phyloP scores from a whole-genome alignment of 257 asterid species.

The Solanum chaucha region DNA sequence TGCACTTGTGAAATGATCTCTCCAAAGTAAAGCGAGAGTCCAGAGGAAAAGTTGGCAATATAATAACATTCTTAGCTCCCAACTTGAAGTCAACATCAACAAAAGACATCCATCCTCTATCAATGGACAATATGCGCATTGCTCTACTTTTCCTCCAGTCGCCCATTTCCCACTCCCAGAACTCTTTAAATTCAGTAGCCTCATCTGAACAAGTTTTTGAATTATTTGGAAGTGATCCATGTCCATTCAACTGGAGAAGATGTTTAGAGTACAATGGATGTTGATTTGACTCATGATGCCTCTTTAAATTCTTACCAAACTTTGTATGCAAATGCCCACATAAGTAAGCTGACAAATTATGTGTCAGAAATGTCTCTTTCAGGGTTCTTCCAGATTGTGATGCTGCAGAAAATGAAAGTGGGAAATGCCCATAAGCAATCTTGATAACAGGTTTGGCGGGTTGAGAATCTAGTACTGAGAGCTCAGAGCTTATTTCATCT shows the following conservation, averaged over 20 bases:
- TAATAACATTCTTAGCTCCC: conserved; percentile 51
- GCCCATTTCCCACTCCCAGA: conserved; percentile 99
- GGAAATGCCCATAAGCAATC: conserved; percentile 84
- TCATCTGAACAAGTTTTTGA: conserved; percentile 22
- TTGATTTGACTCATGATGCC: conserved; percentile 45
- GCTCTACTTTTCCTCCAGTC: conserved; percentile 82
- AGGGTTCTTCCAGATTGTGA: conserved; percentile 68
- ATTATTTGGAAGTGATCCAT: conserved; percentile 16
- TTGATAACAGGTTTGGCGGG: conserved; percentile 41
- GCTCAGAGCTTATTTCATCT: conserved; percentile 49
- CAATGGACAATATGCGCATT: conserved; percentile 84
- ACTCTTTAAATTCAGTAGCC: conserved; percentile 25
- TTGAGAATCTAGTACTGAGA: conserved; percentile 56
- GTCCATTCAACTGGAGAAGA: conserved; percentile 60
- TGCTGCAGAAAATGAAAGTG: conserved; percentile 79
- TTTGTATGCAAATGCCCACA: conserved; percentile 88
- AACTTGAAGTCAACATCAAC: conserved; percentile 48
- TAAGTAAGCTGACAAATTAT: conserved; percentile 56
- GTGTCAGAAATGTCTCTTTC: conserved; percentile 35
- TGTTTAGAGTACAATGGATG: conserved; percentile 15
- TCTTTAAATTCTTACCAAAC: conserved; percentile 75
- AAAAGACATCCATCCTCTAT: conserved; percentile 67
- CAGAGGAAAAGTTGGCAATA: conserved; percentile 73
- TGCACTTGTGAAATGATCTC: conserved; percentile 28
- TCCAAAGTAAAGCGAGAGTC: conserved; percentile 60